Evolutionary conservation across 495 filamentous ascomycete genomes (phyloP).

Genomic region (Mytilinidion resinicola): DNA sequence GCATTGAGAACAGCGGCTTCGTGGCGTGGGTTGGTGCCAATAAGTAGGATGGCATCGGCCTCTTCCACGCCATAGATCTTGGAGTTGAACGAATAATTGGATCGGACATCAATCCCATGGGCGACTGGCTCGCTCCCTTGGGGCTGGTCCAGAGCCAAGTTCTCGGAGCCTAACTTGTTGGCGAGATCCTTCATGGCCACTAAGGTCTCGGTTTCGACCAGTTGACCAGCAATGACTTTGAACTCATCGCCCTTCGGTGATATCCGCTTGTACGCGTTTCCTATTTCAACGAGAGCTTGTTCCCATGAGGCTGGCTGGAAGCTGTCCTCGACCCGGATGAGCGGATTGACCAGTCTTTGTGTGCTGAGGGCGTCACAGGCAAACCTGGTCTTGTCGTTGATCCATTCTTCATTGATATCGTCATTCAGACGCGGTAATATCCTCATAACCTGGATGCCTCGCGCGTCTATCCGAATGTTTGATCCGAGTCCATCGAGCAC

Average conservation of each 20-base stretch:
- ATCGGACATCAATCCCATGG: constrained; percentile 88
- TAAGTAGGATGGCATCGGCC: constrained; percentile 82
- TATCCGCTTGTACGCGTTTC: constrained; percentile 64
- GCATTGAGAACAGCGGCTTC: constrained; percentile 94
- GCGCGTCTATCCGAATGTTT: constrained; percentile 84
- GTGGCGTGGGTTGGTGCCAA: constrained; percentile 90
- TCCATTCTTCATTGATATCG: constrained; percentile 98
- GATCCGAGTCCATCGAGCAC: constrained; percentile 90
- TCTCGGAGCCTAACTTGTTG: constrained; percentile 93
- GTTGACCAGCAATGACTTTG: constrained; percentile 86
- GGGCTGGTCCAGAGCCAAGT: constrained; percentile 86
- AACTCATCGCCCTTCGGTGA: constrained; percentile 84
- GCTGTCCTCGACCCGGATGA: constrained; percentile 79
- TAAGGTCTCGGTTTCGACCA: constrained; percentile 83
- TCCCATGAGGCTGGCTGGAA: constrained; percentile 92
- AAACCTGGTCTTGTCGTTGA: constrained; percentile 96
- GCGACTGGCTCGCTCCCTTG: constrained; percentile 74
- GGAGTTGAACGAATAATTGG: constrained; percentile 95
- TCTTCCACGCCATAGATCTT: constrained; percentile 89
- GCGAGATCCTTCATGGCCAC: constrained; percentile 95
- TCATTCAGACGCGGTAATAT: constrained; percentile 89
- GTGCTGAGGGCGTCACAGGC: constrained; percentile 96
- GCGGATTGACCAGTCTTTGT: constrained; percentile 83
- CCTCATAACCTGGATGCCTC: constrained; percentile 95
- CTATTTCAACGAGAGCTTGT: constrained; percentile 81